phyloP scores from a whole-genome alignment of 345 rosid genomes.

The Fremontodendron californicum region DNA sequence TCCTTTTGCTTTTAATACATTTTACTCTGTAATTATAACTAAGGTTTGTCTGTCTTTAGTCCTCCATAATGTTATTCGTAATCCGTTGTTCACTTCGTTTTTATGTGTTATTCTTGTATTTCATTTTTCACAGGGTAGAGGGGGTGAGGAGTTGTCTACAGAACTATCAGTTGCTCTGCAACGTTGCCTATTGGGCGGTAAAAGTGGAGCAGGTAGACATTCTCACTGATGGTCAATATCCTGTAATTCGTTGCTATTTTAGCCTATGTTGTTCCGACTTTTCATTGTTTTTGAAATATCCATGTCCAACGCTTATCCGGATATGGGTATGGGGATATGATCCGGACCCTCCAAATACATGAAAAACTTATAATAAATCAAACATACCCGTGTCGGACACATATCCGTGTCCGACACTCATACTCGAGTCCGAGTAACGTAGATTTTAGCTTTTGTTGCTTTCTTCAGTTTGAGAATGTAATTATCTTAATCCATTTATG shows the following conservation, averaged over 20 bases:
- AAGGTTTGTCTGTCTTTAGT: neutral
- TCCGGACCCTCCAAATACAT: no score
- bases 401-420: no score
- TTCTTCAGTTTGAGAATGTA: conserved; percentile 9
- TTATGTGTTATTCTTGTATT: neutral
- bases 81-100: neutral
- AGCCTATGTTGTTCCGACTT: neutral
- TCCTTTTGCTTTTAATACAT: neutral
- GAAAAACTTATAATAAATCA: no score
- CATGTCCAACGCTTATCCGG: no score
- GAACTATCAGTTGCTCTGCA: conserved; percentile 76
- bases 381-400: no score
- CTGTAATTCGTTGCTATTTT: neutral
- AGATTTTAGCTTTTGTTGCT: neutral
- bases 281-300: no score
- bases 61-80: neutral
- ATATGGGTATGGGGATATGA: no score
- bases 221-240: neutral
- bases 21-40: neutral
- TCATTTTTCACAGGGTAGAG: conserved; percentile 64
- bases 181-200: conserved; percentile 76
- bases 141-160: conserved; percentile 79
- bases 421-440: no score
- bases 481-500: neutral
- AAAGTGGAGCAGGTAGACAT: conserved; percentile 71